Evolutionary conservation across 495 filamentous ascomycete genomes (phyloP).

Genomic region (Penicillium soppii): DNA sequence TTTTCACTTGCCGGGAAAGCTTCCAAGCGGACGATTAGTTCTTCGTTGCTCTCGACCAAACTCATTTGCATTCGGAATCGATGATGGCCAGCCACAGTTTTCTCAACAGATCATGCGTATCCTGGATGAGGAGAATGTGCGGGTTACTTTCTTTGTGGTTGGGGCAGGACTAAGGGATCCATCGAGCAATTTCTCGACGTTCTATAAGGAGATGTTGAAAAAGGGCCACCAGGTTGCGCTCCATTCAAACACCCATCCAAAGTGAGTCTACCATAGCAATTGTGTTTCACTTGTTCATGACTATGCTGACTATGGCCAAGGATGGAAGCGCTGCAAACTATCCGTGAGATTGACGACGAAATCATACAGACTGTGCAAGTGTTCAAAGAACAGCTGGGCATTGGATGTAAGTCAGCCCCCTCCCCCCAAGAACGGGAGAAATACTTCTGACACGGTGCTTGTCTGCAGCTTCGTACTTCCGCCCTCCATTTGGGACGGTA

Average conservation of each 20-base stretch:
- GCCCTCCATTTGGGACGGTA: constrained; percentile 74
- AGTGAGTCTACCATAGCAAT: constrained; percentile 27
- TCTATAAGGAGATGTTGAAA: constrained; percentile 63
- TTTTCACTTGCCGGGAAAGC: constrained; percentile 57
- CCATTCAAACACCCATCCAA: constrained; percentile 73
- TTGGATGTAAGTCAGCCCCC: constrained; percentile 31
- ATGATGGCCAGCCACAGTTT: constrained; percentile 66
- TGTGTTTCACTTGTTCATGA: not conserved
- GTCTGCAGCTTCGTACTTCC: constrained; percentile 59
- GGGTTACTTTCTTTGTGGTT: constrained; percentile 79
- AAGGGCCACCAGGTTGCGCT: constrained; percentile 74
- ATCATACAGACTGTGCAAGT: constrained; percentile 61
- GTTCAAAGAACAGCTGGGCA: constrained; percentile 50
- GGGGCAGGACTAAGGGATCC: constrained; percentile 61
- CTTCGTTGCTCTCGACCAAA: constrained; percentile 70
- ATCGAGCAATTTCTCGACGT: constrained; percentile 57
- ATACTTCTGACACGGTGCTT: not conserved
- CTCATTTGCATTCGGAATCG: constrained; percentile 78
- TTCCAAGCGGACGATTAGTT: constrained; percentile 59
- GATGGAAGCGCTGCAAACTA: constrained; percentile 62
- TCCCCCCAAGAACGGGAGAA: no score
- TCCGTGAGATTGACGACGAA: constrained; percentile 67
- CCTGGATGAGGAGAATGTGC: constrained; percentile 60
- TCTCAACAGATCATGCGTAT: constrained; percentile 65
- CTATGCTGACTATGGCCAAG: constrained; percentile 20